Percentiles rank a stretch among this genome's conserved stretches.
Evolutionary conservation across 352 stramenopile genomes (phyloP).

Genomic region (Nothophytophthora sp.): DNA sequence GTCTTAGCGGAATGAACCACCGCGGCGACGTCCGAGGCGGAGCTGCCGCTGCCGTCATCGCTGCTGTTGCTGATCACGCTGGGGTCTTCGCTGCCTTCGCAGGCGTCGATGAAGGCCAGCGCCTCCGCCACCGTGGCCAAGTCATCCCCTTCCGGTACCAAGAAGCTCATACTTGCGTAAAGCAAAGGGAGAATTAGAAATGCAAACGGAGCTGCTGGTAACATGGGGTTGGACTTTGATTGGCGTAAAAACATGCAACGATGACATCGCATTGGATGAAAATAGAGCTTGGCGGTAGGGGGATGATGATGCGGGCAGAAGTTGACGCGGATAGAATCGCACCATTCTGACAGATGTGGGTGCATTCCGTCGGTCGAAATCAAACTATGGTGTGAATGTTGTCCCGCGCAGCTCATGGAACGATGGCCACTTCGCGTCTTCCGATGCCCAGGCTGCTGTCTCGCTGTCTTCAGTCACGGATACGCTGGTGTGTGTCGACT

Average conservation of each 20-base stretch:
- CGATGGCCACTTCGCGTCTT: too few species aligned
- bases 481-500: too few species aligned
- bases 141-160: conserved; percentile 13
- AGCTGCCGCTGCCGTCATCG: conserved; percentile 10
- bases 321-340: conserved; percentile 18
- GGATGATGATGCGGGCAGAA: not conserved
- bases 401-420: too few species aligned
- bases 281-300: not conserved
- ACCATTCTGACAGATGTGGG: too few species aligned
- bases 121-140: conserved; percentile 27
- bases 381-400: conserved; percentile 4
- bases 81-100: conserved; percentile 9
- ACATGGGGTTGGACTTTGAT: too few species aligned
- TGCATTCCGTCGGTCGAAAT: too few species aligned
- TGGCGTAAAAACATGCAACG: too few species aligned
- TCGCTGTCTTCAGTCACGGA: too few species aligned
- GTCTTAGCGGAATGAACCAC: too few species aligned
- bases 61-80: conserved; percentile 6
- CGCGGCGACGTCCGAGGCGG: too few species aligned
- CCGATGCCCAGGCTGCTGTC: too few species aligned
- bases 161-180: conserved; percentile 1
- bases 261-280: conserved; percentile 15
- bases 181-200: conserved; percentile 2
- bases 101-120: conserved; percentile 33
- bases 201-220: not conserved